phyloP scores from a whole-genome alignment of 1,139 yeast species.

The Pichia sp. region DNA sequence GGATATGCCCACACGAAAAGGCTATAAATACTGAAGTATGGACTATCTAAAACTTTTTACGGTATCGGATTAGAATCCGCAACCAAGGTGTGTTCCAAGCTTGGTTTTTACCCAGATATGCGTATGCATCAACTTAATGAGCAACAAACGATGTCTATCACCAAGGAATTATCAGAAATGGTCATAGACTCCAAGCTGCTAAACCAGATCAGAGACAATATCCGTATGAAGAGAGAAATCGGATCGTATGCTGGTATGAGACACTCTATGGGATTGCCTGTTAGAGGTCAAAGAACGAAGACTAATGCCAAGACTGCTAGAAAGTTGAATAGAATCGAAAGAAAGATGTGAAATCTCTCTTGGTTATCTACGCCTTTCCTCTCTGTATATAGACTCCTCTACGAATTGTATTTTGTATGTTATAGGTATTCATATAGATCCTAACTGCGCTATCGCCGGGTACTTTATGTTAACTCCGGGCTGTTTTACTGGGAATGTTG shows the following conservation, averaged over 20 bases:
- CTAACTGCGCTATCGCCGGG: no score
- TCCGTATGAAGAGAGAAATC: conserved; percentile 68
- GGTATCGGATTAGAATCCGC: conserved; percentile 82
- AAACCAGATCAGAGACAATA: conserved; percentile 72
- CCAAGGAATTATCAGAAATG: conserved; percentile 79
- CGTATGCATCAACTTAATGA: conserved; percentile 90
- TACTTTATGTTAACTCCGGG: no score
- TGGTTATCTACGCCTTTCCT: no score
- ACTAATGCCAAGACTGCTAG: conserved; percentile 87
- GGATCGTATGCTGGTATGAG: conserved; percentile 88
- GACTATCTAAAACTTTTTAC: conserved; percentile 72
- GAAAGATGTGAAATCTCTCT: conserved; percentile 28
- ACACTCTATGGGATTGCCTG: conserved; percentile 86
- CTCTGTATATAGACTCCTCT: no score
- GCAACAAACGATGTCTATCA: conserved; percentile 76
- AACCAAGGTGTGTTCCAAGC: conserved; percentile 69
- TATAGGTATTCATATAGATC: no score
- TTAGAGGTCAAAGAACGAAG: conserved; percentile 89
- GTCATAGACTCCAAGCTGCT: conserved; percentile 82
- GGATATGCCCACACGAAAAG: no score
- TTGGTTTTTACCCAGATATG: conserved; percentile 90
- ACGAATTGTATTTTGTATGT: no score
- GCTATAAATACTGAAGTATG: conserved; percentile 43
- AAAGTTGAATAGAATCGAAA: conserved; percentile 70
- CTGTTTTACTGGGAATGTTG: no score